Percentiles rank a stretch among this genome's conserved stretches.
phyloP scores from a whole-genome alignment of 371 early-diverging fungal species.

The Lichtheimia hyalospora region DNA sequence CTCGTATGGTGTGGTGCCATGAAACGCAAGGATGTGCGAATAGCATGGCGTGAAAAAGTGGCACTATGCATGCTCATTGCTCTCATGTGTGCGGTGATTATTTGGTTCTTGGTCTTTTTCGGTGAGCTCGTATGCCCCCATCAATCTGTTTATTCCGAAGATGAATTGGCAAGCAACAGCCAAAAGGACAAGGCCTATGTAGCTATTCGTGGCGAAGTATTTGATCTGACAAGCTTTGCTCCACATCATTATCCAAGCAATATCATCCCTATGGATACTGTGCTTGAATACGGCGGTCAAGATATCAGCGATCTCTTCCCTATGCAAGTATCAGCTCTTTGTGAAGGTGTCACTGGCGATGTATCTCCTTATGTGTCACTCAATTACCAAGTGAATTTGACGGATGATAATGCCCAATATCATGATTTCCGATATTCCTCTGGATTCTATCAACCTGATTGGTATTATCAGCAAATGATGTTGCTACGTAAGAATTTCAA shows the following conservation, averaged over 20 bases:
- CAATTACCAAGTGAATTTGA: constrained; percentile 32
- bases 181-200: constrained; percentile 47
- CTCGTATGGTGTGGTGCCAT: constrained; percentile 72
- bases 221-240: constrained; percentile 65
- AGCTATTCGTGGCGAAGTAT: constrained; percentile 73
- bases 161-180: constrained; percentile 53
- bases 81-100: constrained; percentile 72
- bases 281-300: constrained; percentile 62
- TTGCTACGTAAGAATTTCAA: constrained; percentile 40
- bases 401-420: constrained; percentile 42
- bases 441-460: constrained; percentile 31
- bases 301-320: constrained; percentile 73
- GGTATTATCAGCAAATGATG: constrained; percentile 48
- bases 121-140: constrained; percentile 89
- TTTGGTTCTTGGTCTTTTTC: constrained; percentile 89
- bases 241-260: constrained; percentile 54
- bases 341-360: constrained; percentile 26
- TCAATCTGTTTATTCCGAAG: constrained; percentile 65
- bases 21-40: constrained; percentile 79
- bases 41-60: constrained; percentile 97
- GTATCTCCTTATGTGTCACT: constrained; percentile 37
- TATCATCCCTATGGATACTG: constrained; percentile 46
- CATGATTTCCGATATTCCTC: constrained; percentile 45
- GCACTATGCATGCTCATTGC: constrained; percentile 87
- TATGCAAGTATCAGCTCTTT: constrained; percentile 64